Evolutionary conservation across 768 basidiomycete genomes (phyloP).

Genomic region (Calocybe indica): DNA sequence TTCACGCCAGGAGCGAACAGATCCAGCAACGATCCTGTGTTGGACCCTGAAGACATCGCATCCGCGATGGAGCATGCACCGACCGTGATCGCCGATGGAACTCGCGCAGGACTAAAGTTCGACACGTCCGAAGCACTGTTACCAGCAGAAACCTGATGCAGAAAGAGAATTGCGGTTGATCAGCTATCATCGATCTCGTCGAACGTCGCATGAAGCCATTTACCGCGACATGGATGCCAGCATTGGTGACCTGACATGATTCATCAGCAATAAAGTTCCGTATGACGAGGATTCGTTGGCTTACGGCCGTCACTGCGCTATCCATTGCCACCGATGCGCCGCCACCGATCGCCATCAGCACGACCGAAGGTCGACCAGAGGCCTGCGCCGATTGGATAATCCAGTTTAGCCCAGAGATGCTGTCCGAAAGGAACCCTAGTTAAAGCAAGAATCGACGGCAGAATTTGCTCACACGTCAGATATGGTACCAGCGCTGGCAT

Average conservation of each 20-base stretch:
- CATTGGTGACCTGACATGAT: slow-evolving; percentile 3
- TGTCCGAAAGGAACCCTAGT: not conserved
- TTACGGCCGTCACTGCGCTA: slow-evolving; percentile 12
- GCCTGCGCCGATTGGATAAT: slow-evolving; percentile 2
- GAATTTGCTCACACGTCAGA: slow-evolving; percentile 12
- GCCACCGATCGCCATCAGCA: slow-evolving; percentile 16
- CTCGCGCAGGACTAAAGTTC: not conserved
- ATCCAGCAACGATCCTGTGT: not conserved
- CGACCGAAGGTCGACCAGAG: slow-evolving; percentile 13
- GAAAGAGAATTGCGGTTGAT: slow-evolving; percentile 3
- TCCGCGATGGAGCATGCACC: not conserved
- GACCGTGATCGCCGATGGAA: slow-evolving; percentile 4
- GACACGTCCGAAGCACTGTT: not conserved
- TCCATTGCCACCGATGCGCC: slow-evolving; percentile 12
- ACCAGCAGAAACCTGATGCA: not conserved
- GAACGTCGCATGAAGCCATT: slow-evolving; percentile 9
- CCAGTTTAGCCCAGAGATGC: slow-evolving; percentile 9
- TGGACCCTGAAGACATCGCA: not conserved
- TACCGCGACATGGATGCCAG: slow-evolving; percentile 7
- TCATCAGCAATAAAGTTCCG: not conserved
- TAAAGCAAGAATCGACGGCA: not conserved
- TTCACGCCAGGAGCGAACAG: not conserved
- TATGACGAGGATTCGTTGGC: not conserved
- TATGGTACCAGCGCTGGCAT: slow-evolving; percentile 8
- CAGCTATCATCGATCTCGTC: slow-evolving; percentile 8